Evolutionary conservation across 2,329 filamentous ascomycete species (phyloP), one percentile per base, ranked within the genome.

Genomic region (Fusarium redolens): DNA sequence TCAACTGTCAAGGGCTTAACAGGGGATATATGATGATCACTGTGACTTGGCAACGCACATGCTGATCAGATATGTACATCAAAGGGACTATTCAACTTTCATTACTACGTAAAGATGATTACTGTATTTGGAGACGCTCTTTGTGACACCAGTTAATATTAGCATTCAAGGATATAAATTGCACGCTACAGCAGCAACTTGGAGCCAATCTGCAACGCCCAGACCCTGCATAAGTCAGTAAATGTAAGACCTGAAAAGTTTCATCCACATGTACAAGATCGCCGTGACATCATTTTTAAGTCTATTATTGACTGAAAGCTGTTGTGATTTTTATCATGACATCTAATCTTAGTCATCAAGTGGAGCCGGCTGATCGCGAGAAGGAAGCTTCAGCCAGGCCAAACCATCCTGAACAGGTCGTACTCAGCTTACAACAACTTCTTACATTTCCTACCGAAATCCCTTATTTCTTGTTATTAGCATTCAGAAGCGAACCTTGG

Each of bases 341-440:
- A 31, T 3, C 48, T 71, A 61, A 57, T 9, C 48, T 73, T 73
- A 73, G 70, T 73, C 66, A 73, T 70, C 61, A 57, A 33, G 66
- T 73, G 70, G 70, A 15, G 61, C 66, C 17, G n/a, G 22, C 5
- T 38, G 44, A 45, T 73, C 61, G 70, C 41, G 70, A 61, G 40
- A 7, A 61, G 56, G 63, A 68, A 67, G 60, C 61, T 69, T 45
- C 38, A 61, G 30, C 43, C 44, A 40, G 37, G 22, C 38, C 55
- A 40, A 31, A 54, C 33, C 44, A 61, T 47, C 31, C 52, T 56
- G 38, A 61, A 55, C 51, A 37, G 52, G 22, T 51, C 57, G 38
- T 31, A 68, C 56, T 30, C 44, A 59, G 40, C 45, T 44, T 51
- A 50, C 54, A 56, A 72, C 58, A 51, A 63, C 50, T 44, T 40